Evolutionary conservation across 805 yeast species (phyloP).

Genomic region (Saccharomycopsis guyanensis): DNA sequence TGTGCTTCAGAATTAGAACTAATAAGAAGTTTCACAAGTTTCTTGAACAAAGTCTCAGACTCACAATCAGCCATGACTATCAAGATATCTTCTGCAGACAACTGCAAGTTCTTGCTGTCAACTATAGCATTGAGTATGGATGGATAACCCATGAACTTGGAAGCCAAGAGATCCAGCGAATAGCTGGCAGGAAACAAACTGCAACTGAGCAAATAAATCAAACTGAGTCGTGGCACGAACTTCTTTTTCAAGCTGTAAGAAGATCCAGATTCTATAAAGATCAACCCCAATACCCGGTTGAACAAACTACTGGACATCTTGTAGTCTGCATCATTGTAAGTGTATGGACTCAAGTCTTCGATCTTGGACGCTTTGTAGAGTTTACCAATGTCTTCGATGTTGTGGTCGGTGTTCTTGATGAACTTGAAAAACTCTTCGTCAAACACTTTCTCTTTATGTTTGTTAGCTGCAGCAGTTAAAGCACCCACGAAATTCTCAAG

Average conservation of each 20-base stretch:
- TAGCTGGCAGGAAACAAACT: conserved; percentile 12
- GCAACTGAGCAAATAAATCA: conserved; percentile 13
- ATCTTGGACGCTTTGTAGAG: conserved; percentile 1
- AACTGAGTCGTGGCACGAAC: conserved; percentile 14
- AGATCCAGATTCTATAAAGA: background rate
- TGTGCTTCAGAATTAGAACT: conserved; percentile 14
- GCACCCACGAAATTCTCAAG: conserved; percentile 7
- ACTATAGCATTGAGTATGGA: conserved; percentile 10
- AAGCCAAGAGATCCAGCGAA: conserved; percentile 10
- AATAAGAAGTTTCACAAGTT: conserved; percentile 6
- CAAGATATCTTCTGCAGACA: conserved; percentile 16
- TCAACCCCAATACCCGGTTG: conserved; percentile 4
- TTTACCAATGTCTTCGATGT: conserved; percentile 7
- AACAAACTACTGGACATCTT: conserved; percentile 10
- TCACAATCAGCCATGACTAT: conserved; percentile 8
- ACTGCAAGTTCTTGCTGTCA: conserved; percentile 9
- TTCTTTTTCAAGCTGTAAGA: background rate
- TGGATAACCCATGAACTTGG: conserved; percentile 12
- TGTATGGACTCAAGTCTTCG: background rate
- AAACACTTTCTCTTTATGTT: conserved; percentile 7
- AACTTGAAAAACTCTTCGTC: conserved; percentile 13
- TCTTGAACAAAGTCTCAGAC: conserved; percentile 10
- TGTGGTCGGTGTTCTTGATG: conserved; percentile 6
- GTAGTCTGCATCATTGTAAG: conserved; percentile 5
- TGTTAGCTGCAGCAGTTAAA: background rate